phyloP scores from a whole-genome alignment of 2,329 filamentous ascomycete species.

The Nothophoma quercina region DNA sequence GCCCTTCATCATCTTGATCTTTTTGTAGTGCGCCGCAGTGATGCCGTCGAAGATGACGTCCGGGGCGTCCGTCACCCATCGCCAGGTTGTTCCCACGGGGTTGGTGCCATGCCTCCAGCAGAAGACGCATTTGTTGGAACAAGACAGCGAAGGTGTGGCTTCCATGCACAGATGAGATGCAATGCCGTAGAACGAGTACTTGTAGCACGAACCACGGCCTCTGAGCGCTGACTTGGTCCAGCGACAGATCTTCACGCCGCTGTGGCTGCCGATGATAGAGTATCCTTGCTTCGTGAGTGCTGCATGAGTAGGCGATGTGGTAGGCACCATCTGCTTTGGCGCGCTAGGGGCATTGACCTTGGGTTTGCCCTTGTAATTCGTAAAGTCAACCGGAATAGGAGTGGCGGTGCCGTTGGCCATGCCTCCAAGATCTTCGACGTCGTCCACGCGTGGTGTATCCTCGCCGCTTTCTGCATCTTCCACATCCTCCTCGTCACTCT shows the following conservation, averaged over 20 bases:
- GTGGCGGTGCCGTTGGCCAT: constrained; percentile 59
- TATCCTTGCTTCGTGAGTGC: constrained; percentile 96
- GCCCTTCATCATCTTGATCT: constrained; percentile 96
- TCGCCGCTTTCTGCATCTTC: constrained; percentile 58
- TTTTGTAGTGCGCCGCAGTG: constrained; percentile 91
- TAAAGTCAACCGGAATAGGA: constrained; percentile 85
- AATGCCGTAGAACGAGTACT: constrained; percentile 97
- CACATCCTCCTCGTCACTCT: constrained; percentile 79
- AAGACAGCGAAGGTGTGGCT: constrained; percentile 92
- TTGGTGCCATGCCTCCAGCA: constrained; percentile 99
- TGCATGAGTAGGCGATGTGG: constrained; percentile 84
- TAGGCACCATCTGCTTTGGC: constrained; percentile 91
- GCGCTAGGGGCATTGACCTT: constrained; percentile 56
- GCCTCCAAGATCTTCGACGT: constrained; percentile 83
- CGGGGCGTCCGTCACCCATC: constrained; percentile 92
- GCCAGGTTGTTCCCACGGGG: constrained; percentile 94
- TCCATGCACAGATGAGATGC: constrained; percentile 98
- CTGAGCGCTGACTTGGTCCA: constrained; percentile 98
- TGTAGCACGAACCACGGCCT: constrained; percentile 95
- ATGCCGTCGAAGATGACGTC: constrained; percentile 90
- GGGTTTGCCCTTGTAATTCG: constrained; percentile 68
- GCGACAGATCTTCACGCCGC: constrained; percentile 95
- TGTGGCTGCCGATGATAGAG: constrained; percentile 92
- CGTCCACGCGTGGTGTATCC: constrained; percentile 63
- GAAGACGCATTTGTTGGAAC: constrained; percentile 98